Conservation (phyloP, 225 moss, liverwort and hornwort genomes). For the Pseudoscleropodium purum region DNA sequence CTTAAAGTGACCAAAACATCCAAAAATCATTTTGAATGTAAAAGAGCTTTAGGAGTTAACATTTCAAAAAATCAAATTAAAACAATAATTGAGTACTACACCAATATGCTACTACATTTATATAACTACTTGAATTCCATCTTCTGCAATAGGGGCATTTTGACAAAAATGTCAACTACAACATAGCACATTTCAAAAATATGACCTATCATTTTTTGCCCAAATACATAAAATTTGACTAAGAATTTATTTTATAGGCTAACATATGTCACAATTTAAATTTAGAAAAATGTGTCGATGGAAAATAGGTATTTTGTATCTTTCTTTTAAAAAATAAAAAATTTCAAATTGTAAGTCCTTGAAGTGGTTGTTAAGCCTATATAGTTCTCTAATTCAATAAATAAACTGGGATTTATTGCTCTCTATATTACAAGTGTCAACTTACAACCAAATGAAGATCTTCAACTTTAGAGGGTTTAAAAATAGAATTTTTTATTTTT, state of each 20-base stretch:
- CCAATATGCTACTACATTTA: not conserved
- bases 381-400: not conserved
- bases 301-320: not conserved
- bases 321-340: not conserved
- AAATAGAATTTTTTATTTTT: not conserved
- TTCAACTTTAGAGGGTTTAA: too few relatives aligned
- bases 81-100: not conserved
- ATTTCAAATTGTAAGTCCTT: not conserved
- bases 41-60: too few relatives aligned
- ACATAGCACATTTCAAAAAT: not conserved
- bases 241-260: rapidly evolving
- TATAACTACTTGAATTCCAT: not conserved
- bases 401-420: not conserved
- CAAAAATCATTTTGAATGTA: too few relatives aligned
- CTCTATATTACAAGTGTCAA: rapidly evolving
- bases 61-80: not conserved
- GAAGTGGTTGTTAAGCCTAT: not conserved
- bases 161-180: not conserved
- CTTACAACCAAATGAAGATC: not conserved
- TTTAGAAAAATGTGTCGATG: not conserved
- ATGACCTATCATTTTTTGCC: not conserved
- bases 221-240: not conserved
- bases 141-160: not conserved
- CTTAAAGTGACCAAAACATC: too few relatives aligned
- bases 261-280: not conserved